Percentiles rank a stretch among this genome's conserved stretches.
Evolutionary conservation across 2,329 filamentous ascomycete genomes (phyloP).

Genomic region (Colletotrichum sp.): DNA sequence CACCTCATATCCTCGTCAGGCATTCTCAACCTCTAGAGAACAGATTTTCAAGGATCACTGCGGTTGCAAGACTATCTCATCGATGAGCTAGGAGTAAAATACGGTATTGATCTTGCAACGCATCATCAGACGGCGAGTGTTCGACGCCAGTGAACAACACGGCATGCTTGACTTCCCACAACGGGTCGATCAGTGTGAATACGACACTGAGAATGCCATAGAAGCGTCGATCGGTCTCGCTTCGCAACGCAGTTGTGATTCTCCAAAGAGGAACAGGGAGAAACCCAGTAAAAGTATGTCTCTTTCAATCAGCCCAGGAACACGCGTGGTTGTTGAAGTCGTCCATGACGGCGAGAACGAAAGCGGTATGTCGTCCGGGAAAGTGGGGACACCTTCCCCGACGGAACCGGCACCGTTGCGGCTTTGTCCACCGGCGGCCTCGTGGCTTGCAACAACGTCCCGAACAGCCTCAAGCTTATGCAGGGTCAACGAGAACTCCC

Average conservation of each 20-base stretch:
- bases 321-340: neutral
- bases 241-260: neutral
- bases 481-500: neutral
- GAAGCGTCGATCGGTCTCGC: neutral
- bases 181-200: neutral
- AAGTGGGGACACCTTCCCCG: neutral
- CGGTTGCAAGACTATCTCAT: neutral
- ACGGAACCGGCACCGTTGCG: neutral
- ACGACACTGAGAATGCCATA: neutral
- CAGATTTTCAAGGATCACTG: neutral
- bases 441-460: neutral
- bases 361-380: neutral
- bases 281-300: neutral
- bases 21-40: neutral
- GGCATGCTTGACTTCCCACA: neutral
- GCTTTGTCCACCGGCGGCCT: neutral
- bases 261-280: neutral
- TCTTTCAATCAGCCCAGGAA: neutral
- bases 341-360: neutral
- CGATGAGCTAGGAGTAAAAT: accelerated
- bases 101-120: neutral
- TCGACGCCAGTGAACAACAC: neutral
- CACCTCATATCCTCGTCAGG: neutral
- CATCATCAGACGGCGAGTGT: neutral
- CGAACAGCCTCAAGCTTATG: neutral